phyloP scores from a whole-genome alignment of 257 asterid species.

The Solanum bulbocastanum region DNA sequence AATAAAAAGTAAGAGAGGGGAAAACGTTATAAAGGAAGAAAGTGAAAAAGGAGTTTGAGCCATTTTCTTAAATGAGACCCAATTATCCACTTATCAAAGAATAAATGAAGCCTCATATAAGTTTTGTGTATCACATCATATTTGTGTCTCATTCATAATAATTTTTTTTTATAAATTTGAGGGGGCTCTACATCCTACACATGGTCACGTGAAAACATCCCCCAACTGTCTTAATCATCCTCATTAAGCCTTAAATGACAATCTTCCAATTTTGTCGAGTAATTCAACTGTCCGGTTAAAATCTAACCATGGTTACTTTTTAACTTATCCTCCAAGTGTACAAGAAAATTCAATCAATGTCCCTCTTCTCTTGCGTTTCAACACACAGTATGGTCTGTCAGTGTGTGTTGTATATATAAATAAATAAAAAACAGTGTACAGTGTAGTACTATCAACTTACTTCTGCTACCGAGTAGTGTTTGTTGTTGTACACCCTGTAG shows the following conservation, averaged over 20 bases:
- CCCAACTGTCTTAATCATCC: neutral
- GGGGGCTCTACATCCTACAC: neutral
- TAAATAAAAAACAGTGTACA: neutral
- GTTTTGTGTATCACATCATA: too few species aligned
- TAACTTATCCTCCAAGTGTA: neutral
- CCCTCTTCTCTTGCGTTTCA: neutral
- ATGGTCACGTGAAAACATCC: neutral
- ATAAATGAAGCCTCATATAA: too few species aligned
- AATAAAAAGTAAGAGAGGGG: too few species aligned
- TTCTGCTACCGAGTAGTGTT: neutral
- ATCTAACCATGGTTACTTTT: neutral
- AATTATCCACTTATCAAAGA: too few species aligned
- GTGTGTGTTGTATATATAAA: neutral
- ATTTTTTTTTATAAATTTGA: neutral
- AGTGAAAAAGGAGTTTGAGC: too few species aligned
- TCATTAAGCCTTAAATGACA: neutral
- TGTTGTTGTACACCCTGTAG: constrained; percentile 13
- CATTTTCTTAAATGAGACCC: too few species aligned
- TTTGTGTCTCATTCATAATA: too few species aligned
- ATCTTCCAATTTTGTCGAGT: neutral
- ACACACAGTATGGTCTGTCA: neutral
- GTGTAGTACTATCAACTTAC: neutral
- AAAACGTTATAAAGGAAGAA: too few species aligned
- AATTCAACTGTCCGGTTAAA: neutral
- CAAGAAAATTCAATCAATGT: neutral